Conservation (phyloP, 345 rosid species). For the Camelina laxa region DNA sequence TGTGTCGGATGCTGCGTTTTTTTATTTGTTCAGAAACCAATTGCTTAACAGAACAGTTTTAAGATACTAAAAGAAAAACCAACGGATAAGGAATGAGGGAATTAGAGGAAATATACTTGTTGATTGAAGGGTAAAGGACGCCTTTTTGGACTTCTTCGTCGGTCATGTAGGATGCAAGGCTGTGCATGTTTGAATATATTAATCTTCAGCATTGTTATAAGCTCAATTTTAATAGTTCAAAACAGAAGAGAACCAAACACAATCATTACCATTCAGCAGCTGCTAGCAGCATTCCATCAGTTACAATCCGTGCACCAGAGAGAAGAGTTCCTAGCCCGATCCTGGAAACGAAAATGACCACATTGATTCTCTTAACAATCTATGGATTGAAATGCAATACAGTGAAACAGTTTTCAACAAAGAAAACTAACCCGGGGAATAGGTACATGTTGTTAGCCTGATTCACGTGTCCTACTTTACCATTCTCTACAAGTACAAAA, state of each 20-base stretch:
- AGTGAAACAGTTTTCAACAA: constrained; percentile 28
- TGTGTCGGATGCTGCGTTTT: constrained; percentile 81
- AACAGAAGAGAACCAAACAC: not conserved
- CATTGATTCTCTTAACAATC: constrained; percentile 1
- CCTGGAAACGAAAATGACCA: constrained; percentile 48
- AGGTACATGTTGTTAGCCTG: constrained; percentile 99
- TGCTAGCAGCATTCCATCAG: constrained; percentile 88
- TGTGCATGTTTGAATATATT: constrained; percentile 46
- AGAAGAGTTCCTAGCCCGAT: constrained; percentile 90
- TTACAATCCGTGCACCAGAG: constrained; percentile 77
- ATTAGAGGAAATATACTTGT: constrained; percentile 54
- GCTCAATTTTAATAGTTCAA: not conserved
- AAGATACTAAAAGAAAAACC: not conserved
- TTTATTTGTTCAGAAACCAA: constrained; percentile 4
- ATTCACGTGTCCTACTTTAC: constrained; percentile 89
- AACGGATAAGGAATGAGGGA: constrained; percentile 22
- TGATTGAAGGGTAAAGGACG: constrained; percentile 83
- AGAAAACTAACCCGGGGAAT: constrained; percentile 85
- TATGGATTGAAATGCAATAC: not conserved
- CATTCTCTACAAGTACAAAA: constrained; percentile 65
- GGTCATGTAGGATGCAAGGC: constrained; percentile 96
- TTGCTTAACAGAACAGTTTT: not conserved
- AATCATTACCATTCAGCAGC: constrained; percentile 86
- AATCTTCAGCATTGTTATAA: not conserved
- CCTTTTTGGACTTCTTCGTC: constrained; percentile 82